phyloP scores from a whole-genome alignment of 805 yeast species.

The Dipodascus geniculatus region DNA sequence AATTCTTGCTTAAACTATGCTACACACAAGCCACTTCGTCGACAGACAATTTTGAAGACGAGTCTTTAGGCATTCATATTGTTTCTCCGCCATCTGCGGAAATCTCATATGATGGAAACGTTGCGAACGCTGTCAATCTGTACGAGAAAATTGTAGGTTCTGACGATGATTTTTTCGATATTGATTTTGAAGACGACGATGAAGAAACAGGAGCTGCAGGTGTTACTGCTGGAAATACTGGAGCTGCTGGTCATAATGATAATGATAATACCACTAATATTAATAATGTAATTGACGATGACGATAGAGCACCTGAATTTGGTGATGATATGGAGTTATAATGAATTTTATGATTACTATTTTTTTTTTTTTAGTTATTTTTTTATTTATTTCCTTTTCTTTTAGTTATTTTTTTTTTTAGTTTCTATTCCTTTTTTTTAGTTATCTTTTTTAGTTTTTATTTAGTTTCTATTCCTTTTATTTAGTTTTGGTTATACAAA shows the following conservation, averaged over 20 bases:
- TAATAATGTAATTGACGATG: slow-evolving; percentile 4
- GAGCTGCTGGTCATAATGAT: not conserved
- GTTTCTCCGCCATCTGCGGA: slow-evolving; percentile 30
- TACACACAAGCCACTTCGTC: slow-evolving; percentile 38
- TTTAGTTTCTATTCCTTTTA: too few species aligned
- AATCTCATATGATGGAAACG: slow-evolving; percentile 81
- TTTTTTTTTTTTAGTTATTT: not conserved
- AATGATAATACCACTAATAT: not conserved
- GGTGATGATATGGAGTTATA: slow-evolving; percentile 21
- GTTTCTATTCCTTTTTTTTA: too few species aligned
- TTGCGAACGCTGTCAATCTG: slow-evolving; percentile 65
- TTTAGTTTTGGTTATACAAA: too few species aligned
- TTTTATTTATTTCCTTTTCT: too few species aligned
- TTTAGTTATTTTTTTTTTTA: too few species aligned
- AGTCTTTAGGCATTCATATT: not conserved
- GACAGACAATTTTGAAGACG: slow-evolving; percentile 3
- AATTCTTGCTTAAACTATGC: slow-evolving; percentile 47
- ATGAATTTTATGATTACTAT: not conserved
- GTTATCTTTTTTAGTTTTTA: too few species aligned
- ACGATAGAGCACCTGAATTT: slow-evolving; percentile 15
- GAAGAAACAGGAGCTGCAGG: slow-evolving; percentile 8
- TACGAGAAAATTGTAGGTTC: slow-evolving; percentile 79
- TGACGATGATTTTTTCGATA: slow-evolving; percentile 91
- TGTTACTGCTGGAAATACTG: not conserved
- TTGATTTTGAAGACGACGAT: slow-evolving; percentile 84